Percentiles rank a stretch among this genome's conserved stretches.
Conservation (phyloP, 1,284 basidiomycete species). For the Golubevia sp. region DNA sequence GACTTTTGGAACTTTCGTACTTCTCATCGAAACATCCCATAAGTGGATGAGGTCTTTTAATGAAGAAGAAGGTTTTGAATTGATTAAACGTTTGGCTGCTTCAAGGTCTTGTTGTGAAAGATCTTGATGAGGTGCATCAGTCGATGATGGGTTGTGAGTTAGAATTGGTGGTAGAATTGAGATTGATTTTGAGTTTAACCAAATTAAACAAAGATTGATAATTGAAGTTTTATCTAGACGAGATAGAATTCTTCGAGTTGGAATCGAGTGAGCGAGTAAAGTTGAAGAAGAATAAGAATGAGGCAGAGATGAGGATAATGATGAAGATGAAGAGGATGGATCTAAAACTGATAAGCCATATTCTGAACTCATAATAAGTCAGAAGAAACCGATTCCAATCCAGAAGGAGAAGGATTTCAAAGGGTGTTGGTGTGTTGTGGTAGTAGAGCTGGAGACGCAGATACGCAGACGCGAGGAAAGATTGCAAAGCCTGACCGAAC, state of each 20-base stretch:
- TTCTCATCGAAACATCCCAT: constrained; percentile 32
- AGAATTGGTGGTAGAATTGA: constrained; percentile 6
- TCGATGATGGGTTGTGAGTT: constrained; percentile 3
- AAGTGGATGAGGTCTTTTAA: constrained; percentile 25
- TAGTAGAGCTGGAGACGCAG: too few species aligned
- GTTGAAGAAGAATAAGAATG: not conserved
- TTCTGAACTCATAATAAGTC: too few species aligned
- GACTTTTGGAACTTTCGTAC: constrained; percentile 30
- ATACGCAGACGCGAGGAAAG: too few species aligned
- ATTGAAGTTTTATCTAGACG: constrained; percentile 1
- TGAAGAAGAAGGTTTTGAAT: constrained; percentile 25
- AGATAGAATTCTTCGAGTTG: constrained; percentile 1
- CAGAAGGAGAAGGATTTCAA: too few species aligned
- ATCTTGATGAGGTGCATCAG: not conserved
- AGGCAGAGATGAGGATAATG: too few species aligned
- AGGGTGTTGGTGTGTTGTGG: too few species aligned
- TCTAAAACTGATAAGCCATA: too few species aligned
- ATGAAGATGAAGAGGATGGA: too few species aligned
- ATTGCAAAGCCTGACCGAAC: too few species aligned
- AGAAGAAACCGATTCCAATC: too few species aligned
- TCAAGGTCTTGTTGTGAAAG: too few species aligned
- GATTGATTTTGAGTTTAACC: constrained; percentile 3
- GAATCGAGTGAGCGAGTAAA: not conserved
- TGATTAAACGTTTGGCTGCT: constrained; percentile 15
- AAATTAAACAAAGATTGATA: not conserved